Conservation (phyloP, 2,329 filamentous ascomycete genomes). For the Cercospora sp. region DNA sequence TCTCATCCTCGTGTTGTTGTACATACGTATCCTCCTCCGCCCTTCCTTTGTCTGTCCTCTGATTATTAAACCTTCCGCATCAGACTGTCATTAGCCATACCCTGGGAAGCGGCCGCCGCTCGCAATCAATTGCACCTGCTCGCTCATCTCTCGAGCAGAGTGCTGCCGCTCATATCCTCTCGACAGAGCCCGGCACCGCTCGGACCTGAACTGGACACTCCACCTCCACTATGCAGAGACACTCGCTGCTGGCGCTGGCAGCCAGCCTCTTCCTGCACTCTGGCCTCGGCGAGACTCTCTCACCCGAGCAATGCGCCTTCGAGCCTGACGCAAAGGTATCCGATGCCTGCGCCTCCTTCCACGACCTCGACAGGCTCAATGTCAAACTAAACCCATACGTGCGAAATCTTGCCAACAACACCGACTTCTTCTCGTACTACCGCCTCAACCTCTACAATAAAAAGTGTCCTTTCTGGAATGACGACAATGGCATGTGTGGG, state of each 20-base stretch:
- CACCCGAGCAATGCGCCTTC: slow-evolving; percentile 46
- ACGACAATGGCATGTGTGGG: slow-evolving; percentile 89
- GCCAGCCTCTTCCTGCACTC: slow-evolving; percentile 45
- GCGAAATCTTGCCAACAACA: slow-evolving; percentile 76
- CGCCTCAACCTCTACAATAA: slow-evolving; percentile 93
- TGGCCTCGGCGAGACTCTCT: slow-evolving; percentile 39
- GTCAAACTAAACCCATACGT: slow-evolving; percentile 71
- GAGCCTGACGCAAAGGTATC: slow-evolving; percentile 85
- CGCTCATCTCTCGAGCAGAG: background rate
- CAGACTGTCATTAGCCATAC: slow-evolving; percentile 8
- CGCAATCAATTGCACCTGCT: background rate
- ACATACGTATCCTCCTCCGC: background rate
- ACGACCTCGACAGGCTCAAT: slow-evolving; percentile 84
- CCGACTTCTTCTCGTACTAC: slow-evolving; percentile 98
- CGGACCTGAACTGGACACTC: background rate
- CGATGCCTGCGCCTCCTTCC: slow-evolving; percentile 92
- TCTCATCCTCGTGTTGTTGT: background rate
- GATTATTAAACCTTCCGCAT: slow-evolving; percentile 7
- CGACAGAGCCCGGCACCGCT: background rate
- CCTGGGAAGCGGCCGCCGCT: background rate
- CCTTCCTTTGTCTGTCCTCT: slow-evolving; percentile 8
- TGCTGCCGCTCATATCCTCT: background rate
- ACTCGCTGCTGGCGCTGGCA: background rate
- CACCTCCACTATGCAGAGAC: background rate
- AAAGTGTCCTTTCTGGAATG: slow-evolving; percentile 92